Conservation (phyloP, 257 asterid genomes). For the Fraxinus pennsylvanica region DNA sequence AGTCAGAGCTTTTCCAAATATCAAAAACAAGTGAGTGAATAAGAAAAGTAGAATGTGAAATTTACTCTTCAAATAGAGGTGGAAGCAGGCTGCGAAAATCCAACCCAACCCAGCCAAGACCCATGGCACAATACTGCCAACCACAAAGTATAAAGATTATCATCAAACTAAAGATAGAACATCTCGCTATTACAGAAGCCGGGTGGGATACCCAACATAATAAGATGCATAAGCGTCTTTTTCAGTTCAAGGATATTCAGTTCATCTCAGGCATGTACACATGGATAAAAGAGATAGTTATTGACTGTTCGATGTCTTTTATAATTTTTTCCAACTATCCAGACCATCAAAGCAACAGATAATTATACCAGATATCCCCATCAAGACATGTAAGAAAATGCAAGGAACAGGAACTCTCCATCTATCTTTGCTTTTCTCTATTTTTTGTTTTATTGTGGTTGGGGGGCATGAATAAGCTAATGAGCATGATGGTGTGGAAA, state of each 20-base stretch:
- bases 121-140: slow-evolving; percentile 90
- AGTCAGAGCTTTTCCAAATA: slow-evolving; percentile 30
- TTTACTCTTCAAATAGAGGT: slow-evolving; percentile 96
- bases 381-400: slow-evolving; percentile 11
- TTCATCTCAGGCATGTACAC: slow-evolving; percentile 7
- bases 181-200: neutral
- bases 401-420: neutral
- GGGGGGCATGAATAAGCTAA: neutral
- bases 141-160: slow-evolving; percentile 24
- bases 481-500: neutral
- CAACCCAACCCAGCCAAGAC: slow-evolving; percentile 97
- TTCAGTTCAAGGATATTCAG: slow-evolving; percentile 1
- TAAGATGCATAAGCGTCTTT: slow-evolving; percentile 10
- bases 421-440: neutral
- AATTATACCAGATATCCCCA: slow-evolving; percentile 8
- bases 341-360: slow-evolving; percentile 8
- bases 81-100: slow-evolving; percentile 95
- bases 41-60: slow-evolving; percentile 6
- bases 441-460: neutral
- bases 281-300: slow-evolving; percentile 1
- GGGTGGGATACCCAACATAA: neutral
- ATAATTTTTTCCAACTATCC: slow-evolving; percentile 1
- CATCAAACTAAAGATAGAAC: slow-evolving; percentile 12
- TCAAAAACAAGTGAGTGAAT: slow-evolving; percentile 13
- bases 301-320: neutral